Conservation (phyloP, 2,329 filamentous ascomycete species). For the Paraconiothyrium sp. region DNA sequence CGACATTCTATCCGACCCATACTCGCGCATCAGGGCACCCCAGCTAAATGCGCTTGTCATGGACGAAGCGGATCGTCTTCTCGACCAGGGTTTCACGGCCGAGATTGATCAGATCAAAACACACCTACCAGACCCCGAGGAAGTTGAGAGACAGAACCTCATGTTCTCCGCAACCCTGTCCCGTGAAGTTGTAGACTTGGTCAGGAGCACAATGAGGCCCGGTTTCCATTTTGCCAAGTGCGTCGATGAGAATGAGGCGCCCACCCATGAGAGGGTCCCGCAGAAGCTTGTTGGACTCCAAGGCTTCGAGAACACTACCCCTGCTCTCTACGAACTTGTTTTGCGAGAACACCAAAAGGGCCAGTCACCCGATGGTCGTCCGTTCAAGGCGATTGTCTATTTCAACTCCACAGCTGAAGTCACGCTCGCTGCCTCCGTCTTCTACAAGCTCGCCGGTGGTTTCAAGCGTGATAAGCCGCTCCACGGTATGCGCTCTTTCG, state of each 20-base stretch:
- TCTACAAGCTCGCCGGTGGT: constrained; percentile 60
- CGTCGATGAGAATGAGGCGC: constrained; percentile 80
- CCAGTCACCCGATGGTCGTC: constrained; percentile 56
- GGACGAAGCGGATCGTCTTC: constrained; percentile 73
- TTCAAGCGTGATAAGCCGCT: constrained; percentile 42
- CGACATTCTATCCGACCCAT: constrained; percentile 77
- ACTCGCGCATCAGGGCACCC: constrained; percentile 70
- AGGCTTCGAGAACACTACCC: constrained; percentile 79
- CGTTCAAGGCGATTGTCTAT: constrained; percentile 98
- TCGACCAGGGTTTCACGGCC: constrained; percentile 66
- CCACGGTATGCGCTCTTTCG: constrained; percentile 55
- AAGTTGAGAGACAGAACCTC: constrained; percentile 83
- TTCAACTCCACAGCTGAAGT: constrained; percentile 82
- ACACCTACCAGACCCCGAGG: constrained; percentile 67
- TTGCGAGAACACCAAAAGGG: constrained; percentile 65
- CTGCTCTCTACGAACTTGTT: constrained; percentile 79
- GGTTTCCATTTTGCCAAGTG: constrained; percentile 91
- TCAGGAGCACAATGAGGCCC: constrained; percentile 79
- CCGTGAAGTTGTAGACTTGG: constrained; percentile 80
- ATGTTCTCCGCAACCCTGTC: constrained; percentile 96
- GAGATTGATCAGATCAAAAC: constrained; percentile 60
- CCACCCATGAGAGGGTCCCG: constrained; percentile 85
- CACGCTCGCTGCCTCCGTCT: constrained; percentile 68
- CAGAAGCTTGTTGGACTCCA: constrained; percentile 76
- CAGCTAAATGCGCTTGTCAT: constrained; percentile 68